A percentile compares a stretch with the other conserved stretches of the same genome.
Evolutionary conservation across 495 filamentous ascomycete species (phyloP).

Genomic region (Aeminium ludgeri): DNA sequence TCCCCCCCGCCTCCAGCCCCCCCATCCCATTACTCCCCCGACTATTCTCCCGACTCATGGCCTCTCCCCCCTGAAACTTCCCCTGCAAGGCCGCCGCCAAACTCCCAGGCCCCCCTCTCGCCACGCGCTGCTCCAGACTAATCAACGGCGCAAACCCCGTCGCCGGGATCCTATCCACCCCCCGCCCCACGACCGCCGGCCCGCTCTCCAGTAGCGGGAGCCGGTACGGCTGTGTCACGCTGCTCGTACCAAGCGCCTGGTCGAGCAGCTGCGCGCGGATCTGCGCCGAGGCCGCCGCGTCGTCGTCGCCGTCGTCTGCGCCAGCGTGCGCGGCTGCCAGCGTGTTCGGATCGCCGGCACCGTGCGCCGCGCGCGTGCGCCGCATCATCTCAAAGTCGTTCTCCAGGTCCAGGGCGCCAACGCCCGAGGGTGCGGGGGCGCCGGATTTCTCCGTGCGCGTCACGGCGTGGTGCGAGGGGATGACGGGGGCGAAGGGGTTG

Average conservation of each 20-base stretch:
- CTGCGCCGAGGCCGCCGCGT: neutral
- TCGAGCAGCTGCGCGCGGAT: constrained; percentile 11
- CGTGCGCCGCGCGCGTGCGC: constrained; percentile 2
- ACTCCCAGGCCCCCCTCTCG: neutral
- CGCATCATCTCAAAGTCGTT: constrained; percentile 25
- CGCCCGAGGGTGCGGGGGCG: constrained; percentile 21
- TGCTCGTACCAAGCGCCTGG: constrained; percentile 5
- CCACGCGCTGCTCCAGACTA: neutral
- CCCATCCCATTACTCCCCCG: too few relatives aligned
- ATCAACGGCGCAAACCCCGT: constrained; percentile 9
- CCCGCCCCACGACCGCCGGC: constrained; percentile 6
- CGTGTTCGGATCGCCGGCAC: constrained; percentile 23
- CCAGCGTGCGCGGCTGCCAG: constrained; percentile 27
- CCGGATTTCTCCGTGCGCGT: constrained; percentile 17
- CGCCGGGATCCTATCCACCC: constrained; percentile 5
- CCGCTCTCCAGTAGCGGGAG: constrained; percentile 11
- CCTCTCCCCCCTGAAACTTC: neutral
- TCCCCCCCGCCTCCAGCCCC: too few relatives aligned
- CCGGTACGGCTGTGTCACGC: constrained; percentile 4
- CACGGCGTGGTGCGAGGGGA: constrained; percentile 17
- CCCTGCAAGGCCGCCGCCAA: constrained; percentile 9
- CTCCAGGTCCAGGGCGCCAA: constrained; percentile 21
- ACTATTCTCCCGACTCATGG: constrained; percentile 3
- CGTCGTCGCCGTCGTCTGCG: constrained; percentile 20
- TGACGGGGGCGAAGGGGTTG: constrained; percentile 16